These are phyloP conservation scores for Arxiozyma bovina DNA, from an alignment of 1,139 yeast species.

Conservation along the genomic window DNA sequence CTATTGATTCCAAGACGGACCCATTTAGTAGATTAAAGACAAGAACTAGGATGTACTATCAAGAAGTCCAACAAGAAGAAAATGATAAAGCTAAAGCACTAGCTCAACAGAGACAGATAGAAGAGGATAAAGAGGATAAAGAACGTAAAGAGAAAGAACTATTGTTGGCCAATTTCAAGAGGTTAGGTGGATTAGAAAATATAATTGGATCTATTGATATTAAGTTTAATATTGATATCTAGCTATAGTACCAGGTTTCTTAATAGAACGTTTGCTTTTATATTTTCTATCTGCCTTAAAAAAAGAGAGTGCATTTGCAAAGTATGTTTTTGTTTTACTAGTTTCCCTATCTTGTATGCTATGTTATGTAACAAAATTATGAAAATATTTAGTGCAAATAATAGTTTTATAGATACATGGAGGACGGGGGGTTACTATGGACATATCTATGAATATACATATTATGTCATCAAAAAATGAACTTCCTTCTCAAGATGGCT, in stretches of 20 bases:
- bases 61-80: slow-evolving; percentile 39
- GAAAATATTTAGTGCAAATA: no score
- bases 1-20: slow-evolving; percentile 50
- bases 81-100: slow-evolving; percentile 38
- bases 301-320: not conserved
- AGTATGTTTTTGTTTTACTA: not conserved
- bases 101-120: slow-evolving; percentile 33
- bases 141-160: slow-evolving; percentile 32
- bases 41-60: slow-evolving; percentile 72
- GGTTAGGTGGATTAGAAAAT: slow-evolving; percentile 40
- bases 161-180: slow-evolving; percentile 32
- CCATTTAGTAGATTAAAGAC: slow-evolving; percentile 89
- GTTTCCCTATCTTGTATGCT: not conserved
- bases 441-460: not conserved
- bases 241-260: not conserved
- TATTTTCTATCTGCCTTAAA: not conserved
- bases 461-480: no score
- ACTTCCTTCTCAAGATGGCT: no score
- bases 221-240: slow-evolving; percentile 36
- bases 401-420: no score
- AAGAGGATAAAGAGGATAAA: slow-evolving; percentile 31
- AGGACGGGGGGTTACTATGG: not conserved
- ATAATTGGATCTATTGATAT: slow-evolving; percentile 39
- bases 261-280: not conserved
- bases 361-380: not conserved